Evolutionary conservation across 2,329 filamentous ascomycete genomes (phyloP), one percentile per base, ranked within the genome.

Genomic region (Macrophomina phaseolina): DNA sequence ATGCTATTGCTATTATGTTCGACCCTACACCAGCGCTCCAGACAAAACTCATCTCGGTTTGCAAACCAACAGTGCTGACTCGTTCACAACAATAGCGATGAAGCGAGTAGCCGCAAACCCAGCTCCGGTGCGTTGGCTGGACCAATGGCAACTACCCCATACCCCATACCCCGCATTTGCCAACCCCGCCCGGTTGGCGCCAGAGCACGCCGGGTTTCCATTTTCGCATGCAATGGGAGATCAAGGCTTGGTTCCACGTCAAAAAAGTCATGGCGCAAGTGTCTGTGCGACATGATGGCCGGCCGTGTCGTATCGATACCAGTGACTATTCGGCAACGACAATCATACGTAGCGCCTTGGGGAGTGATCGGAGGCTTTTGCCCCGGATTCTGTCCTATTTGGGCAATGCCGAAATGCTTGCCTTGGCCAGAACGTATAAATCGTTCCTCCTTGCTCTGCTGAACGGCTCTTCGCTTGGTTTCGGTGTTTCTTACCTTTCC

Each of bases 201-300:
- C 11, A 45, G 7, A 45, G 5, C 40, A 28, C 18, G 7, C 32
- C 58, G 58, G 58, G 42, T 49, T 62, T 23, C 58, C 58, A 9
- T 36, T 49, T 62, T 62, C 45, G 45, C 58, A 8, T 49, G n/a
- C 12, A n/a, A 11, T 16, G 4, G 45, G 18, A 23, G 32, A 36
- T 36, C n/a, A 49, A 62, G 56, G 56, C 40, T 48, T 61, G 56
- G 30, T 61, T 60, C 23, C 40, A 61, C 58, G 45, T 49, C 45
- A 49, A 48, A 49, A 49, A 49, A 46, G 56, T 30, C 55, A 45
- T 60, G 16, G 42, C 56, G 32, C 32, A 23, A 12, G 9, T 28
- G 16, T 8, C 2, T 23, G 28, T 23, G 14, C 7, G 28, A 48
- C 7, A 16, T 34, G 28, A 30, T 46, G 56, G 42, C 56, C 56